Percentiles rank a stretch among this genome's conserved stretches.
Conservation (phyloP, 305 asterid species). For the Withania somnifera region DNA sequence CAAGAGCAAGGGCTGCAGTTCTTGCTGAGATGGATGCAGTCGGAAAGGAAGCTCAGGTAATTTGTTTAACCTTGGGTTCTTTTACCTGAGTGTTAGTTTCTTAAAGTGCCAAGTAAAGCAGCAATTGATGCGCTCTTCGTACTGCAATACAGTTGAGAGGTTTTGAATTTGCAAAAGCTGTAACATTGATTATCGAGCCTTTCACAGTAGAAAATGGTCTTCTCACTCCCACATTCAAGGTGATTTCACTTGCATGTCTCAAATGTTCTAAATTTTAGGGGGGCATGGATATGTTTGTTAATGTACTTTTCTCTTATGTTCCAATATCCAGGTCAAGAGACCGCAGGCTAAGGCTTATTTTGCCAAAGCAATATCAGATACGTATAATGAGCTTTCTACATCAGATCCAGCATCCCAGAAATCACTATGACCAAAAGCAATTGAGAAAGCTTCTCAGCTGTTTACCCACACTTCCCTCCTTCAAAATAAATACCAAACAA, state of each 20-base stretch:
- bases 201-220: constrained; percentile 84
- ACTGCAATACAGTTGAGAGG: constrained; percentile 65
- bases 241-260: constrained; percentile 6
- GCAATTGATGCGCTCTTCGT: constrained; percentile 4
- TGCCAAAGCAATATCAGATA: constrained; percentile 60
- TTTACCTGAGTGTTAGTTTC: not conserved
- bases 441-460: not conserved
- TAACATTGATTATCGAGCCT: constrained; percentile 77
- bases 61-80: not conserved
- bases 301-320: not conserved
- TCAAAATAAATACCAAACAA: not conserved
- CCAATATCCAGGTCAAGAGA: constrained; percentile 56
- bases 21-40: constrained; percentile 87
- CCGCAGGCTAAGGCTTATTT: constrained; percentile 88
- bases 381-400: constrained; percentile 61
- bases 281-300: not conserved
- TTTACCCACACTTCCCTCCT: not conserved
- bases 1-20: constrained; percentile 74
- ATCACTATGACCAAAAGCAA: not conserved
- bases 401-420: constrained; percentile 42
- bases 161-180: constrained; percentile 78
- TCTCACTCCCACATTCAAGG: constrained; percentile 97
- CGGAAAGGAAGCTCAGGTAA: constrained; percentile 89
- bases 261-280: not conserved
- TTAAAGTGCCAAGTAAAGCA: not conserved